Percentiles rank a stretch among this genome's conserved stretches.
These are phyloP conservation scores for Globisporangium echinulatum DNA, from an alignment of 352 stramenopile genomes.

Conservation along the genomic window DNA sequence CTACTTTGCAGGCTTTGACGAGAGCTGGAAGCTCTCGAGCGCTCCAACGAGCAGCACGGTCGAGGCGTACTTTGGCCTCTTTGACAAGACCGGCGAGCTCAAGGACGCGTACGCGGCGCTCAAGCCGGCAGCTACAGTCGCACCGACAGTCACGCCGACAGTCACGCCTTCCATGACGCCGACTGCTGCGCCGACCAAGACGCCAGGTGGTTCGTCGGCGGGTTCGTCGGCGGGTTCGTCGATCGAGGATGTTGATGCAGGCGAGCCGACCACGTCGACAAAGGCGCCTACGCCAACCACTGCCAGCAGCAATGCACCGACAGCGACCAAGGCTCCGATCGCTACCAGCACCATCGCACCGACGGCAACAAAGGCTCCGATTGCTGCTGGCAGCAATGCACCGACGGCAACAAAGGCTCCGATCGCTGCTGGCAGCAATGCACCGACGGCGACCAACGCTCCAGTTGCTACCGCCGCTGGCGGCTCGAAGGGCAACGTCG, in stretches of 20 bases:
- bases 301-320: no score
- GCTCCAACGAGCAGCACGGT: slow-evolving; percentile 44
- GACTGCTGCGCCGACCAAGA: neutral
- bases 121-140: neutral
- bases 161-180: neutral
- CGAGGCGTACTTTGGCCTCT: slow-evolving; percentile 69
- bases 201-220: neutral
- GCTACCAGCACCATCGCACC: neutral
- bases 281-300: neutral
- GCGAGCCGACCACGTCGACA: neutral
- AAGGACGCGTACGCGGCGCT: slow-evolving; percentile 36
- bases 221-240: neutral
- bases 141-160: neutral
- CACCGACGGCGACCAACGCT: neutral
- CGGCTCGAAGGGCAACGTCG: neutral
- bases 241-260: neutral
- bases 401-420: neutral
- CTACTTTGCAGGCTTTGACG: slow-evolving; percentile 68
- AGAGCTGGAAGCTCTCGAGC: slow-evolving; percentile 45
- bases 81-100: slow-evolving; percentile 33
- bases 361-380: neutral
- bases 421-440: neutral
- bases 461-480: neutral
- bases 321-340: neutral
- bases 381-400: neutral